Percentiles rank a stretch among this genome's conserved stretches.
These are phyloP conservation scores for Syzygium aromaticum DNA, from an alignment of 345 rosid genomes.

Conservation along the genomic window DNA sequence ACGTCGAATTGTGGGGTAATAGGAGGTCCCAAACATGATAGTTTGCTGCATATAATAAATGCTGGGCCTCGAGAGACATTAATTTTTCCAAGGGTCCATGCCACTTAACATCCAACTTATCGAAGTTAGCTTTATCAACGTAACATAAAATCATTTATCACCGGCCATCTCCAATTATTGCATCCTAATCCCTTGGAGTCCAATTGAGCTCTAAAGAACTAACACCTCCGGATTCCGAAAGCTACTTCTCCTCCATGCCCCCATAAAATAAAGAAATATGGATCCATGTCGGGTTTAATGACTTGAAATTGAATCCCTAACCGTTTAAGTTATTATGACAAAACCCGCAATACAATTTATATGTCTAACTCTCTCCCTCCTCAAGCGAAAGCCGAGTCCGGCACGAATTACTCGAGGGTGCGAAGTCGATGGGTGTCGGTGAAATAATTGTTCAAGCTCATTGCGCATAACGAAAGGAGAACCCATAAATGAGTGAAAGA, in stretches of 20 bases:
- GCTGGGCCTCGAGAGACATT: neutral
- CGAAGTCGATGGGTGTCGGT: rapidly evolving
- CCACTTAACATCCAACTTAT: neutral
- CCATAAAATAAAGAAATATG: neutral
- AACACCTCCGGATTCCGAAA: neutral
- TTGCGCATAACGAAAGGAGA: neutral
- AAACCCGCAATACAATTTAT: rapidly evolving
- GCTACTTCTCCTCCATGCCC: neutral
- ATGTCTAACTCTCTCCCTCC: neutral
- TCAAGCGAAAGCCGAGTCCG: neutral
- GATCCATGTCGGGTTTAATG: neutral
- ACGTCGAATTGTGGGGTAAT: neutral
- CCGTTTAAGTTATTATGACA: neutral
- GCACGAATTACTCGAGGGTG: rapidly evolving
- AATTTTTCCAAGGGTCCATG: neutral
- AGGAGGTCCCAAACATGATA: neutral
- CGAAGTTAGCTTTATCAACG: neutral
- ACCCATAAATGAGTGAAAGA: too few species aligned
- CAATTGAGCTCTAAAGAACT: neutral
- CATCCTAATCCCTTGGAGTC: neutral
- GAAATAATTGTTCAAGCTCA: neutral
- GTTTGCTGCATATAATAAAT: neutral
- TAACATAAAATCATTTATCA: neutral
- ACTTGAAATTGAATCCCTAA: neutral
- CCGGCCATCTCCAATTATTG: neutral